Base-by-base conservation (phyloP, 148 eudicot genomes). In the Chenopodium berlandieri region DNA sequence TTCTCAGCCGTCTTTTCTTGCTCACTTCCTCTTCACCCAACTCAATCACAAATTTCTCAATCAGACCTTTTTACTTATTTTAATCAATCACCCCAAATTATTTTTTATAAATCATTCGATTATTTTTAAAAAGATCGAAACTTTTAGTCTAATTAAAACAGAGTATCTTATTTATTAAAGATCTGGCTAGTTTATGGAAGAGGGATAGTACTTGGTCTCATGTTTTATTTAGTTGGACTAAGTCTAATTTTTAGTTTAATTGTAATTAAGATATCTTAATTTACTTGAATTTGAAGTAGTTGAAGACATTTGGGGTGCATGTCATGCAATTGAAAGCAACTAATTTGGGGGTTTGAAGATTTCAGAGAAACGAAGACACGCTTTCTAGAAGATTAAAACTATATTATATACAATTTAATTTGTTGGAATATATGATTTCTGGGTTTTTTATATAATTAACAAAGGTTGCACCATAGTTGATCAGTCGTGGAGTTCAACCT, bases 401-500 rank as follows among this genome's bases (percentile, higher is more conserved):
- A 40, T 48, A 69, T 75, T 77, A 37, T 44, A n/a, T 71, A 71
- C 20, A 73, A 63, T 25, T 73, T 80, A 9, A 22, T 40, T 30
- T 40, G 44, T 40, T 40, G 44, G 37, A 58, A 48, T n/a, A 14
- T 44, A 66, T 44, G 8, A 22, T 30, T 69, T 32, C 66, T 69
- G 13, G 44, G 50, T 56, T 56, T 12, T 56, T 62, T 60, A 25
- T 75, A 40, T 40, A 40, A 40, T 68, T 67, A 54, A 50, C 31
- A 71, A 69, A 72, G 78, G 75, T 47, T 23, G 25, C 63, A 25
- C 37, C 77, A 50, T 22, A 82, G 86, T 85, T 72, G 44, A 40
- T 40, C 44, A 40, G 44, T 40, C 44, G 85, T 87, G 87, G 89
- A 80, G 87, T 37, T 87, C 86, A 80, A 77, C 83, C 40, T 56